Base-by-base conservation (phyloP, 2,329 filamentous ascomycete species). In the Shiraia sp. region DNA sequence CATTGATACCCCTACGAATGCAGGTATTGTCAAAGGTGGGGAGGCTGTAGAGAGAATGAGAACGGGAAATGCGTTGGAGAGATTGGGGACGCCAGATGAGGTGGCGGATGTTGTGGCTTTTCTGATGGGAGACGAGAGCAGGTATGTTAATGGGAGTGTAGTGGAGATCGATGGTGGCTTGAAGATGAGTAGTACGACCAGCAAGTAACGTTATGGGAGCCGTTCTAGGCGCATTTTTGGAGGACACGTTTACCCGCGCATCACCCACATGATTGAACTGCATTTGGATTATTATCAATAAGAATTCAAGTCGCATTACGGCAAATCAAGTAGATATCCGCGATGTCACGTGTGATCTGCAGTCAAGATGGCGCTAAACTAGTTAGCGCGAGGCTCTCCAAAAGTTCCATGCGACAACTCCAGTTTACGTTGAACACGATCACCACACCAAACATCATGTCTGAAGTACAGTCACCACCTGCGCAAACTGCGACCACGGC, bases 61-160 rank as follows among this genome's bases (percentile, higher is more conserved):
- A 29, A 53, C 59, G 34, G 68, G 68, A 36, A 70, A 73, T 48
- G 70, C 72, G 28, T 48, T 75, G 52, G 72, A 66, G 39, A 63
- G 72, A 35, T 49, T 77, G 53, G 75, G 74, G 0, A 70, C 63
- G 26, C 62, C 73, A 1, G 73, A 72, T 36, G 76, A 79, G 56
- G 69, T 79, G 17, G 75, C 75, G 25, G 74, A 77, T 62, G 73
- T 76, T 8, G 75, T 77, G 15, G 69, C 71, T 6, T 79, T 77
- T 56, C 57, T 79, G 55, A 72, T 77, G 42, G 69, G 73, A 19
- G 68, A 72, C 13, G 72, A 71, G 36, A 64, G 63, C 23, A 58
- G 66, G 44, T 78, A 77, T 64, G 68, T 77, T 40, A 77, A 72
- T 54, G 75, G 75, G 10, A 68, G 65, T 50, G 70, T 78, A 13